phyloP scores from a whole-genome alignment of 768 basidiomycete genomes.

The Rhizopogon vinicolor region DNA sequence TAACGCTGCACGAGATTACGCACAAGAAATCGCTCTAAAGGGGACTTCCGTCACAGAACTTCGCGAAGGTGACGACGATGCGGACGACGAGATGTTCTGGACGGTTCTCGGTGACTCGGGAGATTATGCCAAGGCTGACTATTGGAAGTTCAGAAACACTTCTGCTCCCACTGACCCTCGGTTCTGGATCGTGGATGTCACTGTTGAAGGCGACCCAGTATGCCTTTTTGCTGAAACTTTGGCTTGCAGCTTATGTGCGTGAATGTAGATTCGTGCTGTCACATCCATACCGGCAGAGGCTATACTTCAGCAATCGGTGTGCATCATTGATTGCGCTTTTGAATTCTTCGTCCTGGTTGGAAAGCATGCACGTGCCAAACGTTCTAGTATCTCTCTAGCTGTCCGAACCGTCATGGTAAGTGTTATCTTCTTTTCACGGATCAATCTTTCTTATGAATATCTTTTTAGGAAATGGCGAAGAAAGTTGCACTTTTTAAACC shows the following conservation, averaged over 20 bases:
- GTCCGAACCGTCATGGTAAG: constrained; percentile 53
- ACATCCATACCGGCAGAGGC: constrained; percentile 37
- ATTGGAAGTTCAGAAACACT: constrained; percentile 70
- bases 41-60: constrained; percentile 48
- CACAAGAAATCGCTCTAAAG: constrained; percentile 37
- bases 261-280: constrained; percentile 43
- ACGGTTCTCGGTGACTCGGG: constrained; percentile 74
- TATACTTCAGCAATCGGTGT: constrained; percentile 42
- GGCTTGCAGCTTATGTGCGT: constrained; percentile 2
- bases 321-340: constrained; percentile 72
- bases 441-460: neutral
- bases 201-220: constrained; percentile 34
- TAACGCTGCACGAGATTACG: constrained; percentile 59
- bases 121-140: constrained; percentile 68
- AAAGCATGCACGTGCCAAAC: constrained; percentile 53
- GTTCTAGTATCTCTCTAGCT: constrained; percentile 58
- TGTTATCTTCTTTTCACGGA: neutral
- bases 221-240: constrained; percentile 14
- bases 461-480: constrained; percentile 46
- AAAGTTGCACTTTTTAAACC: constrained; percentile 52
- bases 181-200: constrained; percentile 55
- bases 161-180: constrained; percentile 40
- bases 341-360: constrained; percentile 78
- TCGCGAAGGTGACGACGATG: constrained; percentile 57
- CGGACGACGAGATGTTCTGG: constrained; percentile 79